phyloP scores from a whole-genome alignment of 257 asterid species.

The Solanum boliviense region DNA sequence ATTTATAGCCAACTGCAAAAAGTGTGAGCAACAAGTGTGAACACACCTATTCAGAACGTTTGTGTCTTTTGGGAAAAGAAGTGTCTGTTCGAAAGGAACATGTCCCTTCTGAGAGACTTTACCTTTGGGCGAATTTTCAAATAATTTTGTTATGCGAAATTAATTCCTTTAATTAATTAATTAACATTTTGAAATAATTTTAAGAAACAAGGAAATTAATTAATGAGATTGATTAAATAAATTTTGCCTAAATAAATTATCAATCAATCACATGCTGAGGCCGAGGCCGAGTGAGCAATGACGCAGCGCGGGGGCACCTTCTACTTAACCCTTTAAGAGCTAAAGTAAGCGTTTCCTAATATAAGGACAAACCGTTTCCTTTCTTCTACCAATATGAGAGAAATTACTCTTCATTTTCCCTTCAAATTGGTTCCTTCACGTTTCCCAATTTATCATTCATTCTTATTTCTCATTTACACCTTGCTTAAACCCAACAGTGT shows the following conservation, averaged over 20 bases:
- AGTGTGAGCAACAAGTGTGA: background rate
- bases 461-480: background rate
- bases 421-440: no score
- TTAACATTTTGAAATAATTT: background rate
- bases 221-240: no score
- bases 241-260: background rate
- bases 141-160: no score
- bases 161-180: no score
- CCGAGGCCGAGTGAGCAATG: background rate
- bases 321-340: background rate
- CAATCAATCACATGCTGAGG: no score
- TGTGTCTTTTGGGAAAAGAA: background rate
- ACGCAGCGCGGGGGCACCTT: background rate
- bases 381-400: background rate
- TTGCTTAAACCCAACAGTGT: background rate
- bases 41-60: background rate
- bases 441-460: background rate
- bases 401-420: background rate
- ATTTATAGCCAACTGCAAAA: background rate
- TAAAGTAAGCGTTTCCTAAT: background rate
- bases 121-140: no score
- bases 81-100: background rate
- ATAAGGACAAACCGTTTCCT: no score
- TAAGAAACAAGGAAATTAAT: background rate
- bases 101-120: background rate